These are phyloP conservation scores for Candida loeiensis DNA, from an alignment of 805 yeast species.

Conservation along the genomic window DNA sequence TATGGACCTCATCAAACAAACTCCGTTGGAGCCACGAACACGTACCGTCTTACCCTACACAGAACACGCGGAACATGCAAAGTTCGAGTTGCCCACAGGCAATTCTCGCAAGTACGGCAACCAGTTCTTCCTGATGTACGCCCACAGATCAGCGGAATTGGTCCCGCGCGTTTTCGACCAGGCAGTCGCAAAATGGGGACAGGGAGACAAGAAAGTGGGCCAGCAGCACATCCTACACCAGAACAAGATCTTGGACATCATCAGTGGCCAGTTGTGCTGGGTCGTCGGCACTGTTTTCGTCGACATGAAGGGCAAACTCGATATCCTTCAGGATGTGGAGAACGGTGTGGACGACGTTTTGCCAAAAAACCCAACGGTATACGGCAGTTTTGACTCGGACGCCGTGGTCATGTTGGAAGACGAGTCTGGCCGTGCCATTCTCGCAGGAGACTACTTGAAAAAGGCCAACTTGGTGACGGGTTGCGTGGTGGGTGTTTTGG, in stretches of 20 bases:
- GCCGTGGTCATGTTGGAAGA: constrained; percentile 74
- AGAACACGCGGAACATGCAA: constrained; percentile 13
- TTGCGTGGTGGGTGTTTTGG: constrained; percentile 78
- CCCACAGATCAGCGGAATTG: constrained; percentile 32
- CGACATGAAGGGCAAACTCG: constrained; percentile 81
- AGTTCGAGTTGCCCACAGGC: constrained; percentile 18
- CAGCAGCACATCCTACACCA: constrained; percentile 31
- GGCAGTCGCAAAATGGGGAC: constrained; percentile 52
- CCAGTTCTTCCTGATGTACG: constrained; percentile 45
- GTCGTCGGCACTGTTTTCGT: constrained; percentile 82
- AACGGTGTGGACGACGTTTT: constrained; percentile 50
- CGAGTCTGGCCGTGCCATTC: constrained; percentile 80
- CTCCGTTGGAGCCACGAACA: constrained; percentile 1
- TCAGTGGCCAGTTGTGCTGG: constrained; percentile 65
- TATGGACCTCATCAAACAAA: constrained; percentile 8
- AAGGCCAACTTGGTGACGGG: constrained; percentile 77
- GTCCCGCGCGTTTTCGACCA: constrained; percentile 30
- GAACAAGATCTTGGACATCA: constrained; percentile 55
- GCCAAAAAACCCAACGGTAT: constrained; percentile 35
- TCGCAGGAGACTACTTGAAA: constrained; percentile 57
- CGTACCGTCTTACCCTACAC: neutral
- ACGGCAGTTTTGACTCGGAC: constrained; percentile 43
- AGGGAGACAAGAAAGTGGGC: constrained; percentile 33
- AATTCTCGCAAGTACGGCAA: constrained; percentile 30
- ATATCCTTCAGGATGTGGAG: constrained; percentile 78